These are phyloP conservation scores for Globisporangium heterothallicum DNA, from an alignment of 352 stramenopile genomes.

Conservation along the genomic window DNA sequence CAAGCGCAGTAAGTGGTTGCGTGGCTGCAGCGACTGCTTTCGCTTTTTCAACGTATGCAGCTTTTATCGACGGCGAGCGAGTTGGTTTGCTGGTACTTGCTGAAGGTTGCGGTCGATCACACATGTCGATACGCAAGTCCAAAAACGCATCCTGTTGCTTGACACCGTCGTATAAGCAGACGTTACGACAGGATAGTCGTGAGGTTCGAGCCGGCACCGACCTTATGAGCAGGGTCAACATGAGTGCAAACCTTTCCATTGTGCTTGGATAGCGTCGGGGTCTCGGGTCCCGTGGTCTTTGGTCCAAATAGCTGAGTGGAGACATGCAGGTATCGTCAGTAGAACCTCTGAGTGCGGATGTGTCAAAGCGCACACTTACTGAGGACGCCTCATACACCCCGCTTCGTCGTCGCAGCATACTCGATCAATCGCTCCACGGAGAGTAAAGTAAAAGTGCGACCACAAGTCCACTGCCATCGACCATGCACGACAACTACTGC, in stretches of 20 bases:
- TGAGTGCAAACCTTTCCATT: slow-evolving; percentile 5
- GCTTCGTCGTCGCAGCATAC: slow-evolving; percentile 13
- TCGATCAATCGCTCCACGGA: too few relatives aligned
- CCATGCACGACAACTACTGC: too few relatives aligned
- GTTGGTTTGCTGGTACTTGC: not conserved
- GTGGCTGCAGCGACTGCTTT: not conserved
- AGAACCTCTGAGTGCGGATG: not conserved
- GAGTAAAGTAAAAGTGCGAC: too few relatives aligned
- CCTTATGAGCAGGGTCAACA: too few relatives aligned
- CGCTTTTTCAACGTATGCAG: slow-evolving; percentile 4
- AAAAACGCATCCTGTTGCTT: slow-evolving; percentile 22
- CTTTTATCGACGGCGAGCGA: slow-evolving; percentile 6
- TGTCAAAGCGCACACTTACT: slow-evolving; percentile 2
- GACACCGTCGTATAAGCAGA: too few relatives aligned
- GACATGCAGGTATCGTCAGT: not conserved
- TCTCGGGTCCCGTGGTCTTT: slow-evolving; percentile 4
- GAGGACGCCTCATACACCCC: slow-evolving; percentile 6
- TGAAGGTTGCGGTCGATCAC: slow-evolving; percentile 2
- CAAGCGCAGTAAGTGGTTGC: slow-evolving; percentile 4
- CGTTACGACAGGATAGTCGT: too few relatives aligned
- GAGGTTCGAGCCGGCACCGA: too few relatives aligned
- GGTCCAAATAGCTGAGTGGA: not conserved
- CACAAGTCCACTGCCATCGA: too few relatives aligned
- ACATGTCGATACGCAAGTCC: slow-evolving; percentile 28
- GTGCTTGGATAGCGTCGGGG: not conserved